Percentiles rank a stretch among this genome's conserved stretches.
Evolutionary conservation across 1,139 yeast genomes (phyloP).

Genomic region (Suhomyces chickasaworum): DNA sequence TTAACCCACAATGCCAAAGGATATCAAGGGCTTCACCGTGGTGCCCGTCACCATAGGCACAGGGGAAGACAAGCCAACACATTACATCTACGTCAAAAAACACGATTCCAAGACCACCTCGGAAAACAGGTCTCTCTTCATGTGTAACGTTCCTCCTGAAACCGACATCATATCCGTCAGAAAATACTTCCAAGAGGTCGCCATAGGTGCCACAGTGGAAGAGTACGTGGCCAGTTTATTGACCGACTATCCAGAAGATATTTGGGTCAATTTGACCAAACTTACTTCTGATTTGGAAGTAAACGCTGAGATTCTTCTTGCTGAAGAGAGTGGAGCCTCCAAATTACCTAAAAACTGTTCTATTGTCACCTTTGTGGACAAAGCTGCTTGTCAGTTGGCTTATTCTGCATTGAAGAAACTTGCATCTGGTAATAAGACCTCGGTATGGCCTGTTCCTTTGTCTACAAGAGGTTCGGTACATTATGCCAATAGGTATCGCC

Average conservation of each 20-base stretch:
- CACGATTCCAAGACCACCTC: constrained; percentile 52
- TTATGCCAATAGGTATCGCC: constrained; percentile 31
- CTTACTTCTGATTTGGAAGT: constrained; percentile 62
- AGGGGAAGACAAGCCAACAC: constrained; percentile 37
- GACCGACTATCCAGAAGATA: constrained; percentile 49
- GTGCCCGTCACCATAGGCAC: constrained; percentile 36
- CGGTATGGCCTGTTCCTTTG: constrained; percentile 33
- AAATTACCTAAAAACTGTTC: constrained; percentile 74
- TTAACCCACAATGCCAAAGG: constrained; percentile 19
- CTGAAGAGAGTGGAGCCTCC: constrained; percentile 24
- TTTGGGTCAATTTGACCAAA: constrained; percentile 58
- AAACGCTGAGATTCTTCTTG: constrained; percentile 19
- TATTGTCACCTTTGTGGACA: constrained; percentile 73
- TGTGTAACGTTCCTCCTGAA: constrained; percentile 74
- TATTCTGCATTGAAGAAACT: constrained; percentile 59
- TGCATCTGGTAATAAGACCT: constrained; percentile 25
- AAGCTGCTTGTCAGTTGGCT: constrained; percentile 68
- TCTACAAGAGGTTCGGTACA: constrained; percentile 29
- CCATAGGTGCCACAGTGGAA: constrained; percentile 63
- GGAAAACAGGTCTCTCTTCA: constrained; percentile 54
- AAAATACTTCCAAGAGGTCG: constrained; percentile 59
- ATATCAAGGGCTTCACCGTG: constrained; percentile 59
- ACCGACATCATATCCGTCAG: constrained; percentile 56
- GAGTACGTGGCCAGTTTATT: constrained; percentile 39
- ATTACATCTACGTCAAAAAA: constrained; percentile 63